phyloP scores from a whole-genome alignment of 2,329 filamentous ascomycete species.

The Rhinocladiella similis region DNA sequence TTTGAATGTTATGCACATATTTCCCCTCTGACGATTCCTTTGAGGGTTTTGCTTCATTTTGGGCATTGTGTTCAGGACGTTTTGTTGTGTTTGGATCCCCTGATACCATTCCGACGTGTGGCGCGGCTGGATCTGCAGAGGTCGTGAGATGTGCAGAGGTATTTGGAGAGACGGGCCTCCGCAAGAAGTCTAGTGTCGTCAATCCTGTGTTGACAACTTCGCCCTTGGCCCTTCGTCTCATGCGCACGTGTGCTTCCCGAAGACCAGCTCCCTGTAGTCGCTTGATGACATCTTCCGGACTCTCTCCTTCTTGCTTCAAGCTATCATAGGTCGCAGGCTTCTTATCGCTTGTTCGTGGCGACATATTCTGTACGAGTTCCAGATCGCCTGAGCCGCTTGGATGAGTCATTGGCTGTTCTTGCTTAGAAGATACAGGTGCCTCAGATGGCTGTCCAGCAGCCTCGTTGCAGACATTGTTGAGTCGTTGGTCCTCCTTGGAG shows the following conservation, averaged over 20 bases:
- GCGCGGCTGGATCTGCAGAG: too few species aligned
- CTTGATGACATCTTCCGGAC: constrained; percentile 13
- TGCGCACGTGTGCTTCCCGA: constrained; percentile 9
- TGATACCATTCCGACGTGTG: not conserved
- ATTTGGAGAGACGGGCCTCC: constrained; percentile 1
- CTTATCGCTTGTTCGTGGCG: not conserved
- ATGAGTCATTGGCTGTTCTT: too few species aligned
- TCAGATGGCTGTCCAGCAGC: too few species aligned
- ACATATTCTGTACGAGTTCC: too few species aligned
- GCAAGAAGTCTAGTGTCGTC: constrained; percentile 6
- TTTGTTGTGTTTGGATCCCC: not conserved
- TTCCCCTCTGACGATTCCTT: too few species aligned
- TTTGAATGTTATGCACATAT: too few species aligned
- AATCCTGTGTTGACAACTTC: constrained; percentile 9
- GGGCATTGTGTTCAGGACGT: too few species aligned
- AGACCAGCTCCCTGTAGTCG: constrained; percentile 9
- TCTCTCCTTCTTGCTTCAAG: constrained; percentile 15
- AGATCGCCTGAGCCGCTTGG: too few species aligned
- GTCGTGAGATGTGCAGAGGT: not conserved
- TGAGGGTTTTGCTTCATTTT: too few species aligned
- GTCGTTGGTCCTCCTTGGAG: too few species aligned
- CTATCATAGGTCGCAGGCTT: constrained; percentile 14
- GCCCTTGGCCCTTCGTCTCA: constrained; percentile 9
- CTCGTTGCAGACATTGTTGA: too few species aligned
- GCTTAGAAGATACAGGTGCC: too few species aligned